Percentiles rank a stretch among this genome's conserved stretches.
Evolutionary conservation across 2,329 filamentous ascomycete species (phyloP).

Genomic region (Rutstroemia sp.): DNA sequence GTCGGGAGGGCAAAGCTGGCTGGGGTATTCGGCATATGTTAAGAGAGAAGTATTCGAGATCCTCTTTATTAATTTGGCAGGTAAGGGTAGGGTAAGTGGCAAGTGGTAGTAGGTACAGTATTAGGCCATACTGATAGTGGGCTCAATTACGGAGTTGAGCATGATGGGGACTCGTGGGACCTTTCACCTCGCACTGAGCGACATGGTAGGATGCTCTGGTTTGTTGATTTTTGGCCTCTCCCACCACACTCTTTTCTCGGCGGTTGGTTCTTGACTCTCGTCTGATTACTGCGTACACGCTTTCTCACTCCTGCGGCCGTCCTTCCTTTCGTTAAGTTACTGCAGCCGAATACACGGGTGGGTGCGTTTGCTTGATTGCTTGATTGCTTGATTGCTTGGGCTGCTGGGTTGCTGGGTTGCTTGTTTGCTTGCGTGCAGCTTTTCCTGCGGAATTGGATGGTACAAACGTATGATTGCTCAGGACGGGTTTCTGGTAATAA

Average conservation of each 20-base stretch:
- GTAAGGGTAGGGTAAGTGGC: background rate
- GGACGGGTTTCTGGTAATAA: background rate
- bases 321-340: too few relatives aligned
- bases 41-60: background rate
- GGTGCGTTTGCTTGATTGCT: too few relatives aligned
- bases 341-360: too few relatives aligned
- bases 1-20: too few relatives aligned
- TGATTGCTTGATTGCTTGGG: too few relatives aligned
- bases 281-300: too few relatives aligned
- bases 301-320: too few relatives aligned
- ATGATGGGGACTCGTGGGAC: constrained; percentile 4
- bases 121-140: background rate
- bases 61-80: background rate
- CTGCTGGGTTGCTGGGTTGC: too few relatives aligned
- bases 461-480: too few relatives aligned
- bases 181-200: background rate
- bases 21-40: background rate
- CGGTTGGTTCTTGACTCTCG: too few relatives aligned
- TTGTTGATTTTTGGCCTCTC: background rate
- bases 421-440: too few relatives aligned
- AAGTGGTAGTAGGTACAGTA: background rate
- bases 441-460: too few relatives aligned
- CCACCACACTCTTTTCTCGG: background rate
- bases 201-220: background rate
- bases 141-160: constrained; percentile 6